phyloP scores from a whole-genome alignment of 441 rosid genomes.

The Hypseocharis bilobata region DNA sequence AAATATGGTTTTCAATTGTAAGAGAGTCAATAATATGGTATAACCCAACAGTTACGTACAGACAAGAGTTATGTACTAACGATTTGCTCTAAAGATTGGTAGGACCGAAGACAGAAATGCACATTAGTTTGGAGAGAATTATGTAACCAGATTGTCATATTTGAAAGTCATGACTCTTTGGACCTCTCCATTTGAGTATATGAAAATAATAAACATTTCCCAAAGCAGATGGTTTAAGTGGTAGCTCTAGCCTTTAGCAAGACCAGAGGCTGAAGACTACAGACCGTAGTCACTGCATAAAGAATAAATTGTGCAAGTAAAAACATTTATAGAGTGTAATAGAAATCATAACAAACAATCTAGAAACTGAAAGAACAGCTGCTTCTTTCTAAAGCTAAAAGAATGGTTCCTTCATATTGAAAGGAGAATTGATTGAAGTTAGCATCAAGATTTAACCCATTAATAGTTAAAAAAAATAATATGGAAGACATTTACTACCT shows the following conservation, averaged over 20 bases:
- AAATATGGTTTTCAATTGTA: not conserved
- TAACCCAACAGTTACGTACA: not conserved
- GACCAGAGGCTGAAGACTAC: no score
- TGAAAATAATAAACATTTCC: not conserved
- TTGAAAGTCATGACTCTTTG: not conserved
- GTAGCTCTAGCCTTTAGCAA: no score
- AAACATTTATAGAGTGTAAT: not conserved
- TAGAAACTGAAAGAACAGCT: not conserved
- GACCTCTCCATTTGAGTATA: not conserved
- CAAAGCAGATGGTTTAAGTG: not conserved
- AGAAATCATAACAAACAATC: not conserved
- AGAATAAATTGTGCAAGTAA: no score
- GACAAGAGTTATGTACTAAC: not conserved
- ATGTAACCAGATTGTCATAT: not conserved
- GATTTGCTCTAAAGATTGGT: not conserved
- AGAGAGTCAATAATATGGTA: not conserved
- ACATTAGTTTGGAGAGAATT: not conserved
- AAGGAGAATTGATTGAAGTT: not conserved
- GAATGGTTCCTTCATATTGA: not conserved
- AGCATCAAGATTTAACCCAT: not conserved
- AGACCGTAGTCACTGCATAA: no score
- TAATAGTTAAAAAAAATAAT: not conserved
- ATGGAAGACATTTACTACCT: slow-evolving; percentile 41
- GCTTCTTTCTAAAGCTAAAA: not conserved
- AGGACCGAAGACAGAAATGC: not conserved